Conservation (phyloP, 2,329 filamentous ascomycete genomes). For the Immersiporthe knoxdaviesiana region DNA sequence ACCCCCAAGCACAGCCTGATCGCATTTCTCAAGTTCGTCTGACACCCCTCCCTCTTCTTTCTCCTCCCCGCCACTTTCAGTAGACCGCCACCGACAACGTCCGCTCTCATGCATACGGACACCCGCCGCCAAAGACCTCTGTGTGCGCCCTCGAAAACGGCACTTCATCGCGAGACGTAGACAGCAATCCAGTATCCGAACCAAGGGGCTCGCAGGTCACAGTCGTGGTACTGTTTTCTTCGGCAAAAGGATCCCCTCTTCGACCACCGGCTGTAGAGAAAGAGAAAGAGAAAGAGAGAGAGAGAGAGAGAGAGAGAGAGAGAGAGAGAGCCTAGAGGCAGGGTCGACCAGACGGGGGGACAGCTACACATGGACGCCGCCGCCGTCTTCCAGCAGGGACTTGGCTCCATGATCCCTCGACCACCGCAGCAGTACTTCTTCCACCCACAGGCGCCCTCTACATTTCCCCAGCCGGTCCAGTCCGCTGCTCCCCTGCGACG, state of each 20-base stretch:
- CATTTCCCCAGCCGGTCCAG: slow-evolving; percentile 32
- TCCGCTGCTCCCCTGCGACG: slow-evolving; percentile 29
- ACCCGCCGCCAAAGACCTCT: background rate
- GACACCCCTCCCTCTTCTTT: background rate
- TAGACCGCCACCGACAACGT: background rate
- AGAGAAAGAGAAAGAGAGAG: too few relatives aligned
- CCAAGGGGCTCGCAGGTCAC: background rate
- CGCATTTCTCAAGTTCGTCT: background rate
- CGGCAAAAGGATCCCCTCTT: background rate
- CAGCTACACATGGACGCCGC: slow-evolving; percentile 58
- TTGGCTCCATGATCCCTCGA: slow-evolving; percentile 53
- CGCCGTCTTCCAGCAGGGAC: slow-evolving; percentile 62
- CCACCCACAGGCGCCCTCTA: slow-evolving; percentile 36
- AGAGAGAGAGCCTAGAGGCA: background rate
- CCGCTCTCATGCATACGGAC: slow-evolving; percentile 7
- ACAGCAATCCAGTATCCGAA: background rate
- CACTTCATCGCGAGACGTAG: slow-evolving; percentile 1
- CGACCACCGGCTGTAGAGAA: background rate
- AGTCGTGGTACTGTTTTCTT: background rate
- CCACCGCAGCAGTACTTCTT: slow-evolving; percentile 40
- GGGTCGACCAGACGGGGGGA: background rate
- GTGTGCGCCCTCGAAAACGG: slow-evolving; percentile 12
- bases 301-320: too few relatives aligned
- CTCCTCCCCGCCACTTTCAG: background rate
- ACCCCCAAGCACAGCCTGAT: background rate